Base-by-base conservation (phyloP, 495 filamentous ascomycete genomes). In the Melanomma pulvis-pyrius region DNA sequence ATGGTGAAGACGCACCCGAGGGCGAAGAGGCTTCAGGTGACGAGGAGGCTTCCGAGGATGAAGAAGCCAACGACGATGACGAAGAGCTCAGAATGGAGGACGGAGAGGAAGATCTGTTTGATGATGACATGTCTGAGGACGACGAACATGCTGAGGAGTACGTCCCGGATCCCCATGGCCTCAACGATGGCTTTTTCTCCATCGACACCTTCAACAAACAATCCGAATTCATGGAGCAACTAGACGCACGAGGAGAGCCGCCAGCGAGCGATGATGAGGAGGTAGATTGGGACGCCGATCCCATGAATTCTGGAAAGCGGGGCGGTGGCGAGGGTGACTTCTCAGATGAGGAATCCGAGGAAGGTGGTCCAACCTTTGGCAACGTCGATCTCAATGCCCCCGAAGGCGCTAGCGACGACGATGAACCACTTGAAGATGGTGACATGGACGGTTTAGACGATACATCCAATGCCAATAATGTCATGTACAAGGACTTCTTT, bases 181-280 rank as follows among this genome's bases (percentile, higher is more conserved):
- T 92, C 22, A 98, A 98, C 74, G 94, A 98, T 72, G 94, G 92
- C 3, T 98, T 98, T 79, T 98, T 98, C 78, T 97, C 92, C 0
- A 96, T 98, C 65, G 92, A 98, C 64, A 88, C 96, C 55, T 98
- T 98, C 83, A 98, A 98, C 82, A 91, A 88, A 70, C 90, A 96
- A 72, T 89, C 91, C 4, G 90, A 96, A 70, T 84, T 87, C 62
- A 83, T 96, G 32, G 96, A 98, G 74, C 86, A 89, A 69, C 88
- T 90, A 74, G 94, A 98, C 78, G 82, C 75, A 17, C 77, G 80
- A 57, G 89, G 87, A 4, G 90, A 90, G 66, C 83, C 85, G 7
- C 83, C 87, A 30, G 82, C 80, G 29, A 83, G 80, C 59, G 92
- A 93, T 50, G 92, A 96, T 49, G 92, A 96, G 69, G 87, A 90